Evolutionary conservation across 179 eudicot genomes (phyloP).

Genomic region (Silene noctiflora): DNA sequence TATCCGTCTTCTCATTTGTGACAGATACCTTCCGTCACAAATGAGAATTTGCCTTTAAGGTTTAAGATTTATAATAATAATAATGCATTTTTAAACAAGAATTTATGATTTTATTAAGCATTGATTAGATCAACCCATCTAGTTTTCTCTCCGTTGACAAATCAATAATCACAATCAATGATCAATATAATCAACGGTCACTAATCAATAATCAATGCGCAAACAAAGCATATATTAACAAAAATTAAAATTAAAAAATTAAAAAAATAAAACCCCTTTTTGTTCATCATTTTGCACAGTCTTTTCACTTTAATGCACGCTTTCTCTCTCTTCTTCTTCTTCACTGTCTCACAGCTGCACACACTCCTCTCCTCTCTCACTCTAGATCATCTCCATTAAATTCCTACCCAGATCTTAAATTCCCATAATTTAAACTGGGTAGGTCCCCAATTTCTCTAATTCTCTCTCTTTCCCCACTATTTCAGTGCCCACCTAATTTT

Average conservation of each 20-base stretch:
- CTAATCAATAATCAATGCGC: not conserved
- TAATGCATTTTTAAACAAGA: no score
- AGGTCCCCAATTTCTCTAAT: not conserved
- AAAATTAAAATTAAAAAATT: not conserved
- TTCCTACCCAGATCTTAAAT: slow-evolving; percentile 18
- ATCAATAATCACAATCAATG: not conserved
- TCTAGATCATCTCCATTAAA: slow-evolving; percentile 23
- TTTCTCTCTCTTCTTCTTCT: slow-evolving; percentile 13
- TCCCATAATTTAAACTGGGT: slow-evolving; percentile 1
- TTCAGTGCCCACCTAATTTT: slow-evolving; percentile 21
- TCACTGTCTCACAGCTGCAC: slow-evolving; percentile 11
- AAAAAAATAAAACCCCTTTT: not conserved
- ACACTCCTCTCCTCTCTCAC: not conserved
- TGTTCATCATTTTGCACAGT: not conserved
- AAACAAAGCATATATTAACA: not conserved
- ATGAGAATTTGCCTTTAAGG: no score
- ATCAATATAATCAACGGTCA: not conserved
- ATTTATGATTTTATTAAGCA: no score
- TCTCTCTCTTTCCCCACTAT: not conserved
- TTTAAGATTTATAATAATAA: no score
- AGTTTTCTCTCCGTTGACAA: not conserved
- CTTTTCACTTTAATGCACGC: not conserved
- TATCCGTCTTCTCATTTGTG: no score
- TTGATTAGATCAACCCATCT: not conserved
- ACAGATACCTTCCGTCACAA: no score